Evolutionary conservation across 495 filamentous ascomycete species (phyloP).

Genomic region (Penicillium cataractarum): DNA sequence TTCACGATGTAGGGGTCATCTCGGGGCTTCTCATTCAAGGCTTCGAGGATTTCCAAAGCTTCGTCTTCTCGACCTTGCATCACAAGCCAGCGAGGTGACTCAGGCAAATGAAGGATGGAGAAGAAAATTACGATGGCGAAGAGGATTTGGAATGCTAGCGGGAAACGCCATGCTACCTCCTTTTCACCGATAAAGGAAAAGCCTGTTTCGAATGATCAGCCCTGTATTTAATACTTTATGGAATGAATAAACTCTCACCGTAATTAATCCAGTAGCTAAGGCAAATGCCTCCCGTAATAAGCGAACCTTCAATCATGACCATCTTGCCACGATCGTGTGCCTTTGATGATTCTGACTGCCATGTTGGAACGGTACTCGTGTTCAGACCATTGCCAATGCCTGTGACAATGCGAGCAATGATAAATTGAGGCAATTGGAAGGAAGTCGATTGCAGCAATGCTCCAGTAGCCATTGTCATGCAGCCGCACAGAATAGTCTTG

Average conservation of each 20-base stretch:
- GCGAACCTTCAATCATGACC: constrained; percentile 73
- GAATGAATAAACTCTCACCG: constrained; percentile 31
- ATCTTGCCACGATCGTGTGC: constrained; percentile 72
- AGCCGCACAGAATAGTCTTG: constrained; percentile 67
- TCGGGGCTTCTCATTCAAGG: constrained; percentile 41
- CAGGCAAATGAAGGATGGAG: constrained; percentile 64
- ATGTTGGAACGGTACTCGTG: constrained; percentile 50
- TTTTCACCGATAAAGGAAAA: constrained; percentile 61
- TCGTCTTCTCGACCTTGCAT: constrained; percentile 65
- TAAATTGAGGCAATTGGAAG: constrained; percentile 62
- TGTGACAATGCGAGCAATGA: constrained; percentile 67
- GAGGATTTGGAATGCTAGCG: constrained; percentile 70
- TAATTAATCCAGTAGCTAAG: constrained; percentile 76
- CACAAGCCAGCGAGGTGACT: constrained; percentile 75
- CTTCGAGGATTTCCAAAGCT: constrained; percentile 62
- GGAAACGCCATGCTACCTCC: constrained; percentile 70
- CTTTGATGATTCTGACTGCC: constrained; percentile 70
- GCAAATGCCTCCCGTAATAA: constrained; percentile 69
- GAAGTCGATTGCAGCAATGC: constrained; percentile 66
- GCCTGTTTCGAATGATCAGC: constrained; percentile 18
- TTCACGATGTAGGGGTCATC: constrained; percentile 59
- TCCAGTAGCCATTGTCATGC: constrained; percentile 66
- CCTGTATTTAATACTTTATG: not conserved
- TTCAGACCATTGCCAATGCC: constrained; percentile 69
- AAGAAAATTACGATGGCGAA: constrained; percentile 62